Evolutionary conservation across 495 filamentous ascomycete genomes (phyloP).

Genomic region (Lophiotrema nucula): DNA sequence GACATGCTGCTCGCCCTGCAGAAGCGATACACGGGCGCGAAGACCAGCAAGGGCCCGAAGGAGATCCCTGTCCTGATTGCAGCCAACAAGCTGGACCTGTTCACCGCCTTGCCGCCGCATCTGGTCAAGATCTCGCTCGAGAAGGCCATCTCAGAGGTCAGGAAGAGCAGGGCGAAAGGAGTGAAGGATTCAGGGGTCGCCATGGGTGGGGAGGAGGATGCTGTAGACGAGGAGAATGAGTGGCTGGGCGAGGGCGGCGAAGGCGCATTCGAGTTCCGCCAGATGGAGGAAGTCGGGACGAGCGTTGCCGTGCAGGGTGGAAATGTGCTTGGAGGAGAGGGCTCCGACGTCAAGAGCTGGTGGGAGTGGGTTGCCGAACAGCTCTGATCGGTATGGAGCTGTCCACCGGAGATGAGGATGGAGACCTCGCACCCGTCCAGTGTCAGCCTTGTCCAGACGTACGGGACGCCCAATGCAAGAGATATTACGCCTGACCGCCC

Average conservation of each 20-base stretch:
- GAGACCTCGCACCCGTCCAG: background rate
- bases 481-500: conserved; percentile 5
- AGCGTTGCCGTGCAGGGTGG: conserved; percentile 64
- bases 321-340: conserved; percentile 57
- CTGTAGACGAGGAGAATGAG: conserved; percentile 67
- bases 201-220: conserved; percentile 51
- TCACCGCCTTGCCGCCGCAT: conserved; percentile 81
- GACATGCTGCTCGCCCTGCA: conserved; percentile 81
- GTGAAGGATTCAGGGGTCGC: conserved; percentile 72
- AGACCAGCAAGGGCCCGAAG: conserved; percentile 57
- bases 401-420: background rate
- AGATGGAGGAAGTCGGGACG: conserved; percentile 80
- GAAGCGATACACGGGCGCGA: conserved; percentile 59
- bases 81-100: conserved; percentile 93
- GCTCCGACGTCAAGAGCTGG: conserved; percentile 72
- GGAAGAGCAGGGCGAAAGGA: conserved; percentile 74
- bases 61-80: conserved; percentile 76
- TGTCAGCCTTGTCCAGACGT: conserved; percentile 4
- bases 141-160: conserved; percentile 75
- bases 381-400: conserved; percentile 19
- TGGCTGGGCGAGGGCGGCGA: conserved; percentile 79
- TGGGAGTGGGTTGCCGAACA: conserved; percentile 74
- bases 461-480: background rate
- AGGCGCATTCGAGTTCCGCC: conserved; percentile 71
- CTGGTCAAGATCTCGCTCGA: conserved; percentile 76